Evolutionary conservation across 495 filamentous ascomycete genomes (phyloP), one percentile per base, ranked within the genome.

Genomic region (Tuber aestivum): DNA sequence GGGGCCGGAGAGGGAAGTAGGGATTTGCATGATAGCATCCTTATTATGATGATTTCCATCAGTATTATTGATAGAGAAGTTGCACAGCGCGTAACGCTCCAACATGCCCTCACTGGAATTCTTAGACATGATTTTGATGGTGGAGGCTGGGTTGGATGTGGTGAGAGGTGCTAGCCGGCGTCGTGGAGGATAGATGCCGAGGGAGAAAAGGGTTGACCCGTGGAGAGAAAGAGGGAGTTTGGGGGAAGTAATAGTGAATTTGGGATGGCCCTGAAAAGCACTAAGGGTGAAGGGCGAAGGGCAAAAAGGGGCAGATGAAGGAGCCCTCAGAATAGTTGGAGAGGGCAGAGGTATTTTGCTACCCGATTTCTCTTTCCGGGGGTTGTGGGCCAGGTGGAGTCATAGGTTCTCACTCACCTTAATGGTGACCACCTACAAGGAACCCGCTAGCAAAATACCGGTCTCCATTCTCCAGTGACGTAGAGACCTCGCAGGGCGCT

Each of bases 291-390:
- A 50, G 48, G 48, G 48, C 0, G 2, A 50, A 50, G 48, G 48
- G 48, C 0, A 7, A n/a, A n/a, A 21, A 21, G 23, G 3, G 23
- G 23, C 1, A 50, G 23, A n/a, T 10, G 0, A n/a, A 50, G 18
- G 8, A 3, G 23, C 0, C 2, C 9, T 9, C 2, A 21, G 8
- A 3, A 3, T 7, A n/a, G 23, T 4, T 16, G 42, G 0, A 5
- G 42, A 20, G 18, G 16, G 16, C 4, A 45, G 42, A 45, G 42
- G 42, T 45, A 20, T 21, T 5, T 21, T 4, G 42, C 42, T 45
- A 16, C 3, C 18, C 42, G 18, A 4, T 45, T 45, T 45, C 42
- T 45, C 18, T 20, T 45, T 45, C 42, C 20, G 16, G 18, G 18
- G 42, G 20, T 45, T 45, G 18, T n/a, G 0, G 16, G 42, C 18